phyloP scores from a whole-genome alignment of 208 protist species.

The Trypanosoma cruzi region DNA sequence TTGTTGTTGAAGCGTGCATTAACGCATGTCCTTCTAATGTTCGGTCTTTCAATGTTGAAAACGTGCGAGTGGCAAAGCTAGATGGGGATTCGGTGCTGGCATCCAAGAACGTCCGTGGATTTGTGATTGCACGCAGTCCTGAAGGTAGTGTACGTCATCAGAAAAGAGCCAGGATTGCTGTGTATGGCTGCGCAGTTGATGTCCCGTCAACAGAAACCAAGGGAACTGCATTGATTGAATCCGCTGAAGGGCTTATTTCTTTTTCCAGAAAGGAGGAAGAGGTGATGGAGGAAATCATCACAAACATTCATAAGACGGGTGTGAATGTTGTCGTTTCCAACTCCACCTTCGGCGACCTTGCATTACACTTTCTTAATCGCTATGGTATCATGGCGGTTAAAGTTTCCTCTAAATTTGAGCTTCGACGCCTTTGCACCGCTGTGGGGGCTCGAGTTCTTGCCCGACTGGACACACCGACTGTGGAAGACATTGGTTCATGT shows the following conservation, averaged over 20 bases:
- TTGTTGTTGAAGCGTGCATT: constrained; percentile 97
- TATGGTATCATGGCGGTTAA: constrained; percentile 98
- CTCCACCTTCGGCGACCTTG: constrained; percentile 97
- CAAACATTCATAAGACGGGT: constrained; percentile 95
- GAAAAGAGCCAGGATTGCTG: constrained; percentile 97
- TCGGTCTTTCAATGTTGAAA: constrained; percentile 98
- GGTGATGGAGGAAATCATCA: constrained; percentile 97
- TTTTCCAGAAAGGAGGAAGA: constrained; percentile 98
- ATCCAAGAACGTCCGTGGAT: constrained; percentile 96
- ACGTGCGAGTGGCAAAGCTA: constrained; percentile 99
- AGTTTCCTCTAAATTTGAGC: constrained; percentile 99
- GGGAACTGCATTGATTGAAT: constrained; percentile 97
- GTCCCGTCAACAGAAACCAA: constrained; percentile 98
- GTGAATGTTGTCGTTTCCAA: constrained; percentile 98
- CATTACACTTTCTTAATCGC: constrained; percentile 99
- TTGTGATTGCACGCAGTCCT: constrained; percentile 95
- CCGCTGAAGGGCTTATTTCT: constrained; percentile 97
- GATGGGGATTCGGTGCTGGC: constrained; percentile 96
- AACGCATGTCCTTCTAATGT: constrained; percentile 96
- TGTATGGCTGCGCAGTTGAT: constrained; percentile 98
- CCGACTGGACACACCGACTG: constrained; percentile 88
- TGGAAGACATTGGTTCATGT: constrained; percentile 97
- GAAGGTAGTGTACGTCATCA: constrained; percentile 94
- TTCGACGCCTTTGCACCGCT: constrained; percentile 97
- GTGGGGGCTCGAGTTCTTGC: constrained; percentile 96